Percentiles rank a stretch among this genome's conserved stretches.
These are phyloP conservation scores for Aciculoconidium aculeatum DNA, from an alignment of 805 yeast species.

Conservation along the genomic window DNA sequence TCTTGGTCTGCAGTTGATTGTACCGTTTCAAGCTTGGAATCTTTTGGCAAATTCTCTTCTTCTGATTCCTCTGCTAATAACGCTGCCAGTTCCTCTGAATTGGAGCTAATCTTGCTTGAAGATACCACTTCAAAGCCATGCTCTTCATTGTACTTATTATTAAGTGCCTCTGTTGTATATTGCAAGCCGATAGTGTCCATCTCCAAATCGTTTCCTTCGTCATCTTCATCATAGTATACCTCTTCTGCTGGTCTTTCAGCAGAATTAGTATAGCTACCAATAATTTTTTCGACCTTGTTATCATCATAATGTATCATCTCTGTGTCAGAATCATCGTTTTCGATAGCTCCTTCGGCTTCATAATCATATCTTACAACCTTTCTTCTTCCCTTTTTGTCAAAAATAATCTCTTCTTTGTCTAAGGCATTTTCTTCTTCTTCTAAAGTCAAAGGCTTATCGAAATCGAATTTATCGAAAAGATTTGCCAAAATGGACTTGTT, in stretches of 20 bases:
- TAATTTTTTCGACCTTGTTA: constrained; percentile 8
- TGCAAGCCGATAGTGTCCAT: constrained; percentile 20
- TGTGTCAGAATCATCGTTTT: constrained; percentile 8
- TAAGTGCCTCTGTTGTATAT: constrained; percentile 25
- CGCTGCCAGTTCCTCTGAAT: constrained; percentile 3
- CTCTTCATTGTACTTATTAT: constrained; percentile 20
- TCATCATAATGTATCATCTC: constrained; percentile 4
- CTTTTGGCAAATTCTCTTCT: no score
- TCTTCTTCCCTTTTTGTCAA: constrained; percentile 34
- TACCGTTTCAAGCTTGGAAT: no score
- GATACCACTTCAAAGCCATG: constrained; percentile 12
- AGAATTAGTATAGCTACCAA: constrained; percentile 7
- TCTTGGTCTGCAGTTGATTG: no score
- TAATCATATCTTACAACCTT: constrained; percentile 28
- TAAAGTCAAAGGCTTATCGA: constrained; percentile 31
- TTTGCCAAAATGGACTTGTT: constrained; percentile 30
- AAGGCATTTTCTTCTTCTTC: constrained; percentile 30
- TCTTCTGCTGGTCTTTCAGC: constrained; percentile 19
- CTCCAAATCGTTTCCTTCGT: constrained; percentile 37
- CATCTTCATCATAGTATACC: constrained; percentile 32
- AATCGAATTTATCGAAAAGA: constrained; percentile 26
- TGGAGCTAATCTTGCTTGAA: not conserved
- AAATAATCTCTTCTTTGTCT: constrained; percentile 27
- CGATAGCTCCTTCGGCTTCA: constrained; percentile 24
- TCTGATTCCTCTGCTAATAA: constrained; percentile 3